Conservation (phyloP, 2,329 filamentous ascomycete species). For the Talaromyces sp. region DNA sequence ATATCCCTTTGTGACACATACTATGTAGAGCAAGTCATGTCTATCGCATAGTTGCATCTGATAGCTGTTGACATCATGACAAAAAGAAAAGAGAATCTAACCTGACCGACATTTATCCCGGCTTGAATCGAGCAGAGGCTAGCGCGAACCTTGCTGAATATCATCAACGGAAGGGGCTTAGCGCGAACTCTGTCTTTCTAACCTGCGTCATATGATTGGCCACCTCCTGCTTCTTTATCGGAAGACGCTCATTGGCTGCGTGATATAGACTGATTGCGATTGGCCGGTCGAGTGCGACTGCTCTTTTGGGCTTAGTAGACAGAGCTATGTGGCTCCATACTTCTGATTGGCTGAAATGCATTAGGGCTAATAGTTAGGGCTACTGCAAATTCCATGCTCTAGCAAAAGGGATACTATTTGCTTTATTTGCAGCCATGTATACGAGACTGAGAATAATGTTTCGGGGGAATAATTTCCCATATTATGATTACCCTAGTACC, state of each 20-base stretch:
- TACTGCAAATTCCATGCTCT: no score
- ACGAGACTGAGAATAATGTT: no score
- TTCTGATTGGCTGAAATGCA: background rate
- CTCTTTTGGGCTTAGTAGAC: background rate
- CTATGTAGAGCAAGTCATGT: background rate
- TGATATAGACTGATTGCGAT: background rate
- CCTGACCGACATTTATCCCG: no score
- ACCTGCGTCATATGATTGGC: background rate
- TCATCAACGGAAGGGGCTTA: background rate
- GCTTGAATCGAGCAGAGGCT: background rate
- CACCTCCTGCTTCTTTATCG: background rate
- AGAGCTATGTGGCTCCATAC: background rate
- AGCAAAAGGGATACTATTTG: no score
- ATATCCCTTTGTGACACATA: background rate
- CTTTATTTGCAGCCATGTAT: no score
- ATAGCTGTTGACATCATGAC: no score
- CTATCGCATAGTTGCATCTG: background rate
- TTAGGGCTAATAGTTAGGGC: no score
- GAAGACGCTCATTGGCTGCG: background rate
- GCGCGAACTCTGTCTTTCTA: background rate
- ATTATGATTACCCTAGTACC: no score
- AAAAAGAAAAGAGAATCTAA: background rate
- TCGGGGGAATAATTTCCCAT: no score
- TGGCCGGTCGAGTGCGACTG: background rate
- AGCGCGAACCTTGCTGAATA: background rate